Percentiles rank a stretch among this genome's conserved stretches.
Conservation (phyloP, 208 protist species). For the Trypanosoma theileri region DNA sequence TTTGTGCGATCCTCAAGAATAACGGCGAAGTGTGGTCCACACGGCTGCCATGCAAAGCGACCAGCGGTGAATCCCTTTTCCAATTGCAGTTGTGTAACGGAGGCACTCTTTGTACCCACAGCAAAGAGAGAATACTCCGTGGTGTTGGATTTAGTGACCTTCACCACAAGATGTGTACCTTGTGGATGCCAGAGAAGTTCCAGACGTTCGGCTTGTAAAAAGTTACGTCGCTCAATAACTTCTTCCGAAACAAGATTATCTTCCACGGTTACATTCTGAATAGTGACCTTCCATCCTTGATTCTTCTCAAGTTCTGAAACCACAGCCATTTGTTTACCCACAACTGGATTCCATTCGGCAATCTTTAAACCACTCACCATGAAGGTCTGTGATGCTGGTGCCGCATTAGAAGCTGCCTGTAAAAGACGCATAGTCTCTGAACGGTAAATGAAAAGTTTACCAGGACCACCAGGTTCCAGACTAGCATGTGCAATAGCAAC, state of each 20-base stretch:
- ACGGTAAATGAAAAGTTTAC: slow-evolving; percentile 78
- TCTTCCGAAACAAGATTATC: slow-evolving; percentile 65
- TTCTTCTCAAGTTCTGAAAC: slow-evolving; percentile 50
- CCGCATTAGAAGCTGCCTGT: slow-evolving; percentile 42
- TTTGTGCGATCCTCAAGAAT: slow-evolving; percentile 54
- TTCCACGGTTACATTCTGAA: slow-evolving; percentile 73
- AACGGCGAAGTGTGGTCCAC: slow-evolving; percentile 80
- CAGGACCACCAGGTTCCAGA: slow-evolving; percentile 43
- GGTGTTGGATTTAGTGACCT: slow-evolving; percentile 57
- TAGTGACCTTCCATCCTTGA: slow-evolving; percentile 77
- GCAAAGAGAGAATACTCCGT: slow-evolving; percentile 86
- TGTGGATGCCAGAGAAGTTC: slow-evolving; percentile 89
- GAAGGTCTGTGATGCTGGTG: slow-evolving; percentile 55
- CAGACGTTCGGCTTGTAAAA: slow-evolving; percentile 67
- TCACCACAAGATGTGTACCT: slow-evolving; percentile 80
- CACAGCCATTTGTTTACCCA: slow-evolving; percentile 79
- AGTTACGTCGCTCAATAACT: slow-evolving; percentile 78
- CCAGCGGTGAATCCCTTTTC: slow-evolving; percentile 65
- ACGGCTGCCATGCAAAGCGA: slow-evolving; percentile 86
- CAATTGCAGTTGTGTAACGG: slow-evolving; percentile 65
- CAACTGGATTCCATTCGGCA: slow-evolving; percentile 84
- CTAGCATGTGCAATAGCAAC: slow-evolving; percentile 77
- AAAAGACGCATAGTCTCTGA: slow-evolving; percentile 75
- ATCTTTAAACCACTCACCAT: slow-evolving; percentile 71
- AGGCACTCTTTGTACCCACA: slow-evolving; percentile 54